phyloP scores from a whole-genome alignment of 2,329 filamentous ascomycete genomes.

The Ciborinia camelliae region DNA sequence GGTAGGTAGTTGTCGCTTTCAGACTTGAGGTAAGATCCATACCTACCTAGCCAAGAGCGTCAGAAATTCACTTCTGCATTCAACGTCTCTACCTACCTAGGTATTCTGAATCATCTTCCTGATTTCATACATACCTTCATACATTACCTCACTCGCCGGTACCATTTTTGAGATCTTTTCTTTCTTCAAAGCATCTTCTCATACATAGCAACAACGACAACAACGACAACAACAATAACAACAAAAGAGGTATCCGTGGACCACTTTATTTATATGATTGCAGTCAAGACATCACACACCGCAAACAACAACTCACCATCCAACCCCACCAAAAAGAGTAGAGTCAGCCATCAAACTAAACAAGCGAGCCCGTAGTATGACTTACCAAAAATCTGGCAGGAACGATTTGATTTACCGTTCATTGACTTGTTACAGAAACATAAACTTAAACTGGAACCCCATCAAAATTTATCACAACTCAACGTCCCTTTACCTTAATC shows the following conservation, averaged over 20 bases:
- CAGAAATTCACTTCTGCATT: not conserved
- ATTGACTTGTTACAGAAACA: not conserved
- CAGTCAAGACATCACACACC: slow-evolving; percentile 12
- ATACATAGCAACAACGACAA: not conserved
- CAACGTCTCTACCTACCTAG: no score
- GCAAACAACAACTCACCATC: slow-evolving; percentile 19
- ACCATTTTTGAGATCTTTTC: not conserved
- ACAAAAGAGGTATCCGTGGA: not conserved
- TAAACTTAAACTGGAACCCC: slow-evolving; percentile 7
- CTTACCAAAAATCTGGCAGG: not conserved
- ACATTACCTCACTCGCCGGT: not conserved
- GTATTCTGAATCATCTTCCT: not conserved
- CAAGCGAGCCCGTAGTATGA: slow-evolving; percentile 12
- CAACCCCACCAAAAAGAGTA: slow-evolving; percentile 15
- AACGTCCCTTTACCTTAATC: not conserved
- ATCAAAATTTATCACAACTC: slow-evolving; percentile 13
- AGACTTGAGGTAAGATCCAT: not conserved
- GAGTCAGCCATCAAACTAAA: slow-evolving; percentile 9
- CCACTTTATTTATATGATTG: slow-evolving; percentile 15
- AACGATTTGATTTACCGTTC: slow-evolving; percentile 5
- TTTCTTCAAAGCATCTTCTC: not conserved
- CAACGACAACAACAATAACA: not conserved
- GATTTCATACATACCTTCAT: not conserved
- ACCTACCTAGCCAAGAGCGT: not conserved
- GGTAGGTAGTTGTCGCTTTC: not conserved